Evolutionary conservation across 2,329 filamentous ascomycete species (phyloP).

Genomic region (Aspergillus oerlinghausenensis): DNA sequence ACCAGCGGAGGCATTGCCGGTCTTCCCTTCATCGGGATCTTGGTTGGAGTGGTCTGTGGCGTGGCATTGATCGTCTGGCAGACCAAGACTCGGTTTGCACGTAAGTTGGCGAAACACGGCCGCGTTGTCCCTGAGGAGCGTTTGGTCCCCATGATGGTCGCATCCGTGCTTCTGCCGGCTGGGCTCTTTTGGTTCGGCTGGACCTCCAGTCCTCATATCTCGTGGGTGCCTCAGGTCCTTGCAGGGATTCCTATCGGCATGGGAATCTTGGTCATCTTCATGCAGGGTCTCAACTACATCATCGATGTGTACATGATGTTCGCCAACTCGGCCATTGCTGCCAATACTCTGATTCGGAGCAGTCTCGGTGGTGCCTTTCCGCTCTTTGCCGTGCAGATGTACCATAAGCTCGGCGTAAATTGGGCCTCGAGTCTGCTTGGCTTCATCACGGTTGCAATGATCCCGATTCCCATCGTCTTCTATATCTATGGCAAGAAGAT

Average conservation of each 20-base stretch:
- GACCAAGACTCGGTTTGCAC: slow-evolving; percentile 39
- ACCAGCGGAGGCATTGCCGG: slow-evolving; percentile 31
- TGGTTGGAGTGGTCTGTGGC: slow-evolving; percentile 32
- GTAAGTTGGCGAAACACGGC: slow-evolving; percentile 28
- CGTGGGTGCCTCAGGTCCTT: slow-evolving; percentile 44
- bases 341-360: slow-evolving; percentile 33
- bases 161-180: slow-evolving; percentile 37
- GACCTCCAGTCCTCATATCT: slow-evolving; percentile 38
- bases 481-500: slow-evolving; percentile 44
- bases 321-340: slow-evolving; percentile 37
- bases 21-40: slow-evolving; percentile 36
- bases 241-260: slow-evolving; percentile 41
- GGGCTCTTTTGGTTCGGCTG: slow-evolving; percentile 49
- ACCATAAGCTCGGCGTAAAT: slow-evolving; percentile 29
- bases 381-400: slow-evolving; percentile 31
- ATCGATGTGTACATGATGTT: slow-evolving; percentile 37
- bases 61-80: slow-evolving; percentile 34
- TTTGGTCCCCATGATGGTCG: slow-evolving; percentile 43
- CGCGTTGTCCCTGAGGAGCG: slow-evolving; percentile 42
- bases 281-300: slow-evolving; percentile 38
- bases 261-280: slow-evolving; percentile 39
- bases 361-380: slow-evolving; percentile 30
- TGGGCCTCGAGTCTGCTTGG: slow-evolving; percentile 36
- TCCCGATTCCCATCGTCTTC: slow-evolving; percentile 46
- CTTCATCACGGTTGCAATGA: slow-evolving; percentile 34